Percentiles rank a stretch among this genome's conserved stretches.
These are phyloP conservation scores for Ampelomyces quisqualis DNA, from an alignment of 2,329 filamentous ascomycete genomes.

Conservation along the genomic window DNA sequence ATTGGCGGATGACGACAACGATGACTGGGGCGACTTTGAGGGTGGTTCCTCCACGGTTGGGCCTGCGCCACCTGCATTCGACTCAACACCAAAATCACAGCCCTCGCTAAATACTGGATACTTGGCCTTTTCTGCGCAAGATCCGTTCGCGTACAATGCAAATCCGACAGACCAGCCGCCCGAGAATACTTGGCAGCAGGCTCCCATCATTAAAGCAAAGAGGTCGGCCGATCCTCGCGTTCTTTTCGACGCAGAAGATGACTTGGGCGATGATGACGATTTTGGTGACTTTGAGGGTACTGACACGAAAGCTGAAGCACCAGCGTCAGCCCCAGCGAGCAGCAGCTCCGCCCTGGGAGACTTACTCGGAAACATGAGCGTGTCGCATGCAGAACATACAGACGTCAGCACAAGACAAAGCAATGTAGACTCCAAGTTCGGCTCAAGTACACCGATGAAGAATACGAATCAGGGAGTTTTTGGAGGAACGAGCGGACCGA, in stretches of 20 bases:
- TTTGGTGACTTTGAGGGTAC: constrained; percentile 42
- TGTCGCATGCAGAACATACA: constrained; percentile 21
- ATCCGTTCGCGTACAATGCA: constrained; percentile 17
- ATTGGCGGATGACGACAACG: constrained; percentile 25
- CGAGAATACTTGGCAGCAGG: constrained; percentile 25
- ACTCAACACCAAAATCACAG: constrained; percentile 11
- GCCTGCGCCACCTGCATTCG: constrained; percentile 18
- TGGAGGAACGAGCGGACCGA: constrained; percentile 12
- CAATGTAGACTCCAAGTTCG: neutral
- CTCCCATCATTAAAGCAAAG: constrained; percentile 34
- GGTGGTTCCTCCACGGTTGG: constrained; percentile 24
- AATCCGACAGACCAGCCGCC: constrained; percentile 7
- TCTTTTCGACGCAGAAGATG: constrained; percentile 45
- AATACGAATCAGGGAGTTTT: constrained; percentile 15
- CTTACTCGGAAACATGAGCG: constrained; percentile 29
- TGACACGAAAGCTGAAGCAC: constrained; percentile 4
- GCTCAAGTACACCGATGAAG: constrained; percentile 7
- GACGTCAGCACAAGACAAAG: neutral
- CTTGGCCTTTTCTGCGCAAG: constrained; percentile 5
- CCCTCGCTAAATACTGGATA: constrained; percentile 10
- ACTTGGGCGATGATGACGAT: constrained; percentile 39
- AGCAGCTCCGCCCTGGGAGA: constrained; percentile 25
- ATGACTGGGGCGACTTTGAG: constrained; percentile 48
- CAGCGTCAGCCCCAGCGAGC: constrained; percentile 5
- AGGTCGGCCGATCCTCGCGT: constrained; percentile 41